Evolutionary conservation across 2,329 filamentous ascomycete species (phyloP).

Genomic region (Aspergillus jensenii): DNA sequence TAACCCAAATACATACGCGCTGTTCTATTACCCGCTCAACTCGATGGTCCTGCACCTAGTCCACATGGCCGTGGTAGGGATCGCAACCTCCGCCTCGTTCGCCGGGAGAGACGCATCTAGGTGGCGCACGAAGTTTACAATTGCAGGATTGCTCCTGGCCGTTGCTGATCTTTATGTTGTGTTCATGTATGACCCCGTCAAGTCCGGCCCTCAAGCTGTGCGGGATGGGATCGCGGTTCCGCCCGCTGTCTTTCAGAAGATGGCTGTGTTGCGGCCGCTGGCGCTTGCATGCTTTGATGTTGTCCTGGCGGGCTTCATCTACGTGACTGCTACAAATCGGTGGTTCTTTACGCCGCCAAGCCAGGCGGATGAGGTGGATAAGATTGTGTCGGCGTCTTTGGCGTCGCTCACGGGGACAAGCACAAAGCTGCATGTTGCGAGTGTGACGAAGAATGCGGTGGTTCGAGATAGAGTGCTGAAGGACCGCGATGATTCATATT

Average conservation of each 20-base stretch:
- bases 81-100: constrained; percentile 69
- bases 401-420: constrained; percentile 59
- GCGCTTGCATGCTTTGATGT: constrained; percentile 66
- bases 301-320: constrained; percentile 65
- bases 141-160: constrained; percentile 60
- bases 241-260: constrained; percentile 32
- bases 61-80: constrained; percentile 70
- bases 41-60: constrained; percentile 75
- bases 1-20: constrained; percentile 68
- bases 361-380: constrained; percentile 66
- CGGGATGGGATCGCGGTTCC: constrained; percentile 63
- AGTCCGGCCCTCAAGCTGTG: constrained; percentile 59
- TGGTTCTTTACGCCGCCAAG: constrained; percentile 66
- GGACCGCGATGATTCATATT: constrained; percentile 68
- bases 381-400: constrained; percentile 46
- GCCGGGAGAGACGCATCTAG: constrained; percentile 62
- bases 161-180: constrained; percentile 66
- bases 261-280: constrained; percentile 63
- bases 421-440: constrained; percentile 69
- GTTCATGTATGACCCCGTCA: constrained; percentile 59
- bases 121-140: constrained; percentile 71
- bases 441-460: constrained; percentile 77
- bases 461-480: constrained; percentile 72
- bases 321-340: constrained; percentile 75
- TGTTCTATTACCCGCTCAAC: constrained; percentile 71